A percentile compares a stretch with the other conserved stretches of the same genome.
These are phyloP conservation scores for Sporothrix euskadiensis DNA, from an alignment of 2,329 filamentous ascomycete species.

Conservation along the genomic window DNA sequence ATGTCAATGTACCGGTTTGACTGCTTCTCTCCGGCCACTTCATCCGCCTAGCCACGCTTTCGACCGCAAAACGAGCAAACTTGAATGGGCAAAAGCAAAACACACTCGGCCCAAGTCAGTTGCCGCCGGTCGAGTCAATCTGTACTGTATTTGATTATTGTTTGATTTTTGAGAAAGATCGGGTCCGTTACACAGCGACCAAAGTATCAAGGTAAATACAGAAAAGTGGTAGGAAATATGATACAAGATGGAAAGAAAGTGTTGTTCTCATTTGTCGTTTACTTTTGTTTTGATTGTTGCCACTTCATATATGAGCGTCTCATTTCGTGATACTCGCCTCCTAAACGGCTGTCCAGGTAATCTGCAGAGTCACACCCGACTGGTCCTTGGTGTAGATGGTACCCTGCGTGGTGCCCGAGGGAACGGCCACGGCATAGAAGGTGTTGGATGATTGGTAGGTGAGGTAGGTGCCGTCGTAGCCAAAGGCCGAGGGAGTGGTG, in stretches of 20 bases:
- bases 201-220: neutral
- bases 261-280: neutral
- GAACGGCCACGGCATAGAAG: conserved; percentile 35
- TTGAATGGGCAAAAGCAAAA: no score
- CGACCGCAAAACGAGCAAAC: no score
- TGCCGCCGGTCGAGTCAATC: no score
- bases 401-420: conserved; percentile 34
- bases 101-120: no score
- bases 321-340: neutral
- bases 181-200: neutral
- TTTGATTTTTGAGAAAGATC: neutral
- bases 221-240: neutral
- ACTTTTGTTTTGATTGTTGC: neutral
- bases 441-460: conserved; percentile 32
- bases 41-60: no score
- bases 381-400: conserved; percentile 34
- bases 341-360: conserved; percentile 31
- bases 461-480: conserved; percentile 36
- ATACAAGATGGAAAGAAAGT: neutral
- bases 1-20: no score
- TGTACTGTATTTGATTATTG: neutral
- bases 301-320: neutral
- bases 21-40: no score
- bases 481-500: conserved; percentile 31
- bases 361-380: conserved; percentile 33